phyloP scores from a whole-genome alignment of 164 flowering plant species.

The Vitis riparia region DNA sequence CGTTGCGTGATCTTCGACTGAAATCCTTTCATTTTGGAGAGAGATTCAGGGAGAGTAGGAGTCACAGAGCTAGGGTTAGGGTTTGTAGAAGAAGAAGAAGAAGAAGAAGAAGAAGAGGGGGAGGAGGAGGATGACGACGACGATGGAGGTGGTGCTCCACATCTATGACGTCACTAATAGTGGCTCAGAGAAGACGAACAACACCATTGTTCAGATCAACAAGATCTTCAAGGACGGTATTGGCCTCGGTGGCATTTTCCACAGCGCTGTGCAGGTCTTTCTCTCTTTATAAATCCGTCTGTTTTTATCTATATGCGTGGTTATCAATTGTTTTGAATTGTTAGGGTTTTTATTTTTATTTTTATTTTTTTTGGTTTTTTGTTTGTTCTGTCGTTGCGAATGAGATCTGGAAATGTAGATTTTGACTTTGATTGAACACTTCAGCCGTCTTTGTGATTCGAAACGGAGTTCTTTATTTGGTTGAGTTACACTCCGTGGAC shows the following conservation, averaged over 20 bases:
- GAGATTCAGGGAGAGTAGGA: slow-evolving; percentile 1
- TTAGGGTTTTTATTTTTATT: no score
- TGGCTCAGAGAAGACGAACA: slow-evolving; percentile 87
- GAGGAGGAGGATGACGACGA: slow-evolving; percentile 19
- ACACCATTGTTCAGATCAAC: slow-evolving; percentile 92
- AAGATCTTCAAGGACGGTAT: slow-evolving; percentile 97
- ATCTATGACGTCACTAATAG: slow-evolving; percentile 94
- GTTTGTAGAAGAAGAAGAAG: slow-evolving; percentile 14
- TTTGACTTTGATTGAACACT: no score
- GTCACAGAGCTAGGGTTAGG: slow-evolving; percentile 8
- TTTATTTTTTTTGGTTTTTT: no score
- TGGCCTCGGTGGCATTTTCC: slow-evolving; percentile 97
- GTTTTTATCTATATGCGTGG: background rate
- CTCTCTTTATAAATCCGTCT: background rate
- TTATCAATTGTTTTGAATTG: background rate
- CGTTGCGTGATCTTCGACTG: background rate
- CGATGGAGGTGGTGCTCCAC: slow-evolving; percentile 77
- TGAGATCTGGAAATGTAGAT: background rate
- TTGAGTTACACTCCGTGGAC: no score
- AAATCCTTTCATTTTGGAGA: background rate
- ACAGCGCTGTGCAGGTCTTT: slow-evolving; percentile 88
- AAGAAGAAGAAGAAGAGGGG: background rate
- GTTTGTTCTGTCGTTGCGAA: background rate
- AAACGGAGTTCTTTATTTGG: no score
- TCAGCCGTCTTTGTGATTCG: no score